Evolutionary conservation across 768 basidiomycete species (phyloP).

Genomic region (Podaxis sp.): DNA sequence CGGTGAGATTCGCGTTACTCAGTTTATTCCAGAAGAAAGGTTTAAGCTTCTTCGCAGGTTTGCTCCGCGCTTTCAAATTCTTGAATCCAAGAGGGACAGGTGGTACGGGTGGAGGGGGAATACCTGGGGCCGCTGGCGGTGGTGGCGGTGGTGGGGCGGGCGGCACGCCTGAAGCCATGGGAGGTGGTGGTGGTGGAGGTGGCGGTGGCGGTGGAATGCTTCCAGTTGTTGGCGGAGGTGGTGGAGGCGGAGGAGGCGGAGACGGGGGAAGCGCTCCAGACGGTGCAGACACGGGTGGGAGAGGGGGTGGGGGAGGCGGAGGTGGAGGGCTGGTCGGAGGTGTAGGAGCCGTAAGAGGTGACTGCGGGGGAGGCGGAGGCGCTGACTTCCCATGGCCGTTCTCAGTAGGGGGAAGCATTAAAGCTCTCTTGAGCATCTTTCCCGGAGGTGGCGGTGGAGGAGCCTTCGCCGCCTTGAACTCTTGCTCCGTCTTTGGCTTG

Average conservation of each 20-base stretch:
- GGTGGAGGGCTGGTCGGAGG: neutral
- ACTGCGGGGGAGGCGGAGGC: constrained; percentile 15
- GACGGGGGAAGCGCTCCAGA: constrained; percentile 26
- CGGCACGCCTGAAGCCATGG: constrained; percentile 32
- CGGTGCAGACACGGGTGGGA: constrained; percentile 22
- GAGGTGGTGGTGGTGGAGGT: constrained; percentile 27
- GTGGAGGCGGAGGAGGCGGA: constrained; percentile 20
- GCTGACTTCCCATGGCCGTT: neutral
- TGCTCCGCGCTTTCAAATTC: constrained; percentile 30
- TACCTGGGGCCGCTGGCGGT: constrained; percentile 28
- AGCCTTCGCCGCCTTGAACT: constrained; percentile 64
- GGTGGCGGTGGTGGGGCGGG: constrained; percentile 30
- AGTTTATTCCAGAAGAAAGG: constrained; percentile 94
- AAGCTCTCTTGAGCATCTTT: neutral
- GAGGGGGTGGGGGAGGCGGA: constrained; percentile 7
- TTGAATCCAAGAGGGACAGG: constrained; percentile 37
- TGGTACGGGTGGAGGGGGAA: constrained; percentile 27
- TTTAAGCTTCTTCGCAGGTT: constrained; percentile 61
- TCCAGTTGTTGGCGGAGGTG: constrained; percentile 22
- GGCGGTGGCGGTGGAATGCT: constrained; percentile 17
- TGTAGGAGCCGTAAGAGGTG: constrained; percentile 20
- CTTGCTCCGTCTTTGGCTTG: constrained; percentile 62
- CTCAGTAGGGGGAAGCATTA: neutral
- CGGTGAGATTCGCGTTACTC: constrained; percentile 31
- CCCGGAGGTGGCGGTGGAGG: constrained; percentile 61